These are phyloP conservation scores for Osmanthus fragrans DNA, from an alignment of 257 asterid species.

Conservation along the genomic window DNA sequence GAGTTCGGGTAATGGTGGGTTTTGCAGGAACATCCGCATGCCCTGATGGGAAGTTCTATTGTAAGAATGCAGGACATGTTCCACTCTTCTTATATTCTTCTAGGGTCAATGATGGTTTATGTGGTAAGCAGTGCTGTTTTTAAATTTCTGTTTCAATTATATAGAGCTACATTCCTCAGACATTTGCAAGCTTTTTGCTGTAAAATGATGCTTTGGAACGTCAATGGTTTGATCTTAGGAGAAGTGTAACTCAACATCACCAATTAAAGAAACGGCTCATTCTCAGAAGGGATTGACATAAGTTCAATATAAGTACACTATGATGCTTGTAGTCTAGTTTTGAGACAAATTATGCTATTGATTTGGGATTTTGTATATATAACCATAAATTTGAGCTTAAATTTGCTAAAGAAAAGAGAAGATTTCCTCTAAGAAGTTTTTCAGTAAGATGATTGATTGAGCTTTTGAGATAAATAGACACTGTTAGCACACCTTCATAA, in stretches of 20 bases:
- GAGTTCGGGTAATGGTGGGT: constrained; percentile 18
- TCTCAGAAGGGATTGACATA: neutral
- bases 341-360: neutral
- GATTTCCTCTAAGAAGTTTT: neutral
- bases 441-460: neutral
- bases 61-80: constrained; percentile 81
- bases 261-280: neutral
- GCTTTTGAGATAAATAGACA: neutral
- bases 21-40: constrained; percentile 97
- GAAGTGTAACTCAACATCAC: neutral
- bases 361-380: neutral
- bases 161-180: neutral
- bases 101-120: constrained; percentile 90
- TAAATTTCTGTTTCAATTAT: neutral
- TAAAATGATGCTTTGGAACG: neutral
- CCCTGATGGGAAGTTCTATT: constrained; percentile 81
- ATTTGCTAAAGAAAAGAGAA: neutral
- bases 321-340: neutral
- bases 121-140: constrained; percentile 52
- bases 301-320: neutral
- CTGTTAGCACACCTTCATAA: neutral
- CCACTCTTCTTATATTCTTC: constrained; percentile 72
- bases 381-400: neutral
- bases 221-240: neutral
- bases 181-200: neutral